Evolutionary conservation across 352 stramenopile genomes (phyloP).

Genomic region (Phytophthora colocasiae): DNA sequence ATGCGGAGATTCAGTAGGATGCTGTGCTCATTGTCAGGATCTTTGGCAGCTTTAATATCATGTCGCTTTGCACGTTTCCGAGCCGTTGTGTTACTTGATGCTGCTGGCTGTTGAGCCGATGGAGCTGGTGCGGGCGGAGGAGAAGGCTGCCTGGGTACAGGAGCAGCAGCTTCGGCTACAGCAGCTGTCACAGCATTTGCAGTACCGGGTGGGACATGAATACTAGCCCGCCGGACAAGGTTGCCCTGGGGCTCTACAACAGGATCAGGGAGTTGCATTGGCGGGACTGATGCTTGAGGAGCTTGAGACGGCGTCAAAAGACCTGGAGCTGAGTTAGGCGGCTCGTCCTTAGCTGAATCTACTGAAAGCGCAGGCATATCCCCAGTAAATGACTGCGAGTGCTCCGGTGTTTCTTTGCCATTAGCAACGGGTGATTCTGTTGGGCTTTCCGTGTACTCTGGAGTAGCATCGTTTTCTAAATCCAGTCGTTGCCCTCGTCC

Average conservation of each 20-base stretch:
- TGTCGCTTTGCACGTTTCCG: constrained; percentile 78
- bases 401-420: constrained; percentile 28
- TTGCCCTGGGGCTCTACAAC: constrained; percentile 33
- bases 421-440: constrained; percentile 23
- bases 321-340: constrained; percentile 39
- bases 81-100: constrained; percentile 10
- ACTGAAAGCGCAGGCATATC: constrained; percentile 7
- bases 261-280: constrained; percentile 43
- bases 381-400: constrained; percentile 40
- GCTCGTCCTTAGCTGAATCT: constrained; percentile 17
- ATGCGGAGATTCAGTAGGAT: constrained; percentile 92
- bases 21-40: constrained; percentile 83
- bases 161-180: constrained; percentile 11
- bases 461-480: constrained; percentile 63
- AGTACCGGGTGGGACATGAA: constrained; percentile 28
- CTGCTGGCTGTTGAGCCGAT: constrained; percentile 8
- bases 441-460: constrained; percentile 47
- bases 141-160: constrained; percentile 18
- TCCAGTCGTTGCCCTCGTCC: constrained; percentile 89
- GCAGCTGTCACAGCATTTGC: constrained; percentile 23
- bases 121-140: constrained; percentile 2
- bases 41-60: constrained; percentile 85
- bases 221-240: constrained; percentile 41
- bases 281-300: constrained; percentile 30
- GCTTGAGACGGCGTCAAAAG: constrained; percentile 40